These are phyloP conservation scores for Corchorus olitorius DNA, from an alignment of 345 rosid species.

Conservation along the genomic window DNA sequence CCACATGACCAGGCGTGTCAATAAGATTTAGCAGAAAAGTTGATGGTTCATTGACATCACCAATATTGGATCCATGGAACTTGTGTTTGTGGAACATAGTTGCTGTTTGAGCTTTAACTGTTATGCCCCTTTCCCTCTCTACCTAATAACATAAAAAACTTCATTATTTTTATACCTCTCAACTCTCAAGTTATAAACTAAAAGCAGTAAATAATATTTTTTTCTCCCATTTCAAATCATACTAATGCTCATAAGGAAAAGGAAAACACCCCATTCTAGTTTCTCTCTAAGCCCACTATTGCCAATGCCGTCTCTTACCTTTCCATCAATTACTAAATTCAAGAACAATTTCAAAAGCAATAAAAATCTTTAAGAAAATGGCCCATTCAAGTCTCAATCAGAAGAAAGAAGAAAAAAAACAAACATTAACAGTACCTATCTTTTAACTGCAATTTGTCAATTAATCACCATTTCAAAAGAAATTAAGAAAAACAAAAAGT, in stretches of 20 bases:
- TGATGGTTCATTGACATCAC: conserved; percentile 35
- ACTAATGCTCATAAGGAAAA: neutral
- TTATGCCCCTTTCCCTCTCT: conserved; percentile 98
- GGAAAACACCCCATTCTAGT: neutral
- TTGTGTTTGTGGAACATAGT: conserved; percentile 79
- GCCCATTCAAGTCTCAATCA: neutral
- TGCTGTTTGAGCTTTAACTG: conserved; percentile 97
- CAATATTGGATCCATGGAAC: conserved; percentile 17
- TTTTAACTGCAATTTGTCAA: neutral
- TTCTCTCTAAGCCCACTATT: conserved; percentile 1
- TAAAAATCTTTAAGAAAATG: neutral
- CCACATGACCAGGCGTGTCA: conserved; percentile 98
- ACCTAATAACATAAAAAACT: conserved; percentile 50
- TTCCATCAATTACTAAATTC: neutral
- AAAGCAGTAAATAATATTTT: neutral
- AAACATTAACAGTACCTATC: neutral
- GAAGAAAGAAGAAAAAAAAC: neutral
- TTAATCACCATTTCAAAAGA: neutral
- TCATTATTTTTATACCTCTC: neutral
- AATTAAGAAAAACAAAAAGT: neutral
- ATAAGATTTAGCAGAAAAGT: conserved; percentile 71
- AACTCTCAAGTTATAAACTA: neutral
- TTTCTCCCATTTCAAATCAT: neutral
- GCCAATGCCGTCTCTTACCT: neutral
- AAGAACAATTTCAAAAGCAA: neutral